Base-by-base conservation (phyloP, 1,284 basidiomycete species). In the Cryptococcus sp. region DNA sequence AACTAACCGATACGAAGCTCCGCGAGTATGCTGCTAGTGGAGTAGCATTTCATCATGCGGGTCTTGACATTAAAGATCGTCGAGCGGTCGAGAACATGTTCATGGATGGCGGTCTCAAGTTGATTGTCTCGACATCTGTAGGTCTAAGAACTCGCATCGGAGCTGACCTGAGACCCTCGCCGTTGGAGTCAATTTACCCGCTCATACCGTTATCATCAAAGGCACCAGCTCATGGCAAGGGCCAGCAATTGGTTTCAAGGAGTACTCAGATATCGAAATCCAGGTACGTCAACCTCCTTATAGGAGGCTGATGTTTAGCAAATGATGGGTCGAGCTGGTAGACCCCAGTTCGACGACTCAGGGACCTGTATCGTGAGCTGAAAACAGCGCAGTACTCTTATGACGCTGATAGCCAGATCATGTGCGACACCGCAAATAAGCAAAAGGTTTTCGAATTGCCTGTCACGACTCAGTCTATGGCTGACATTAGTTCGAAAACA, bases 271-370 rank as follows among this genome's bases (percentile, higher is more conserved):
- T 46, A 70, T 77, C 34, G 75, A 77, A 14, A 67, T 77, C 1
- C 65, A 70, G 50, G 67, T 74, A 60, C 56, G 66, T n/a, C 45
- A 1, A 10, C 24, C 23, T n/a, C 24, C 22, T 13, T 37, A 18
- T 25, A 13, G 18, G 18, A 28, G 14, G 23, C 11, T 31, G 13
- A 37, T 16, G 36, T 51, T 3, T 56, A 72, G 61, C 72, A 75
- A 62, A 74, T 76, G 77, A 66, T 78, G 58, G 79, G 79, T 0
- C 66, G 79, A 34, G 76, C 96, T 79, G 94, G 93, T 5, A 81
- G 94, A 19, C 93, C 94, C 14, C 92, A 97, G 72, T 98, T 89
- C 66, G 92, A 70, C 49, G 61, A 47, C 4, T 62, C 50, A 52
- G 91, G 88, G 85, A 65, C 60, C 0, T 63, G 70, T 2, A 62